Base-by-base conservation (phyloP, 176 grass and related monocot species). In the Canna indica region DNA sequence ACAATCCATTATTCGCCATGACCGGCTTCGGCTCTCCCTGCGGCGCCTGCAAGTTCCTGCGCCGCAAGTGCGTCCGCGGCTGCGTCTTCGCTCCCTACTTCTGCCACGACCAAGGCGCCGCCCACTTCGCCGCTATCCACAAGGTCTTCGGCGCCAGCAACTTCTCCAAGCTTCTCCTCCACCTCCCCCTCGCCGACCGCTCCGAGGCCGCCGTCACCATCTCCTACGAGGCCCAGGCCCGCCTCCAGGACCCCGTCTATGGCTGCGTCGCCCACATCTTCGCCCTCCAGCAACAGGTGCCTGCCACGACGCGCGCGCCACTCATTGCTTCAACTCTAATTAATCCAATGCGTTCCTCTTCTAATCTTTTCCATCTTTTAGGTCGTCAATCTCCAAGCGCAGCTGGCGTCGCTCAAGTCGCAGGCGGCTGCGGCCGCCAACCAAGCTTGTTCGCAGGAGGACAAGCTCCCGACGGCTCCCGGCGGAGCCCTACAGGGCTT, bases 71-170 rank as follows among this genome's bases (percentile, higher is more conserved):
- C 77, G 86, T 83, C 35, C 84, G 86, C 29, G 93, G 93, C 8
- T 96, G 93, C 73, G 86, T 96, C 1, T 92, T 96, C 78, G 93
- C 93, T 47, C 93, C 93, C 5, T 96, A 87, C 88, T 96, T 96
- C 82, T 91, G 93, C 79, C 93, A 96, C 48, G 93, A 96, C 71
- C 93, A 96, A 73, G 93, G 88, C n/a, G 79, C 88, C 25, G 77
- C 77, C 34, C 88, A 92, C 83, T 96, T 96, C 76, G 85, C 93
- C 63, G 88, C 93, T 68, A 90, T 96, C 77, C 92, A 96, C 76
- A 96, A 91, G 85, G 92, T 96, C 36, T 96, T 96, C 59, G 92
- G 92, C 45, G 92, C 92, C 42, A 96, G 92, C 75, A 96, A 96
- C 70, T 88, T 88, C 69, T 96, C 92, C 26, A 96, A 96, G 83